These are phyloP conservation scores for Malus orientalis DNA, from an alignment of 306 rosid species.

Conservation along the genomic window DNA sequence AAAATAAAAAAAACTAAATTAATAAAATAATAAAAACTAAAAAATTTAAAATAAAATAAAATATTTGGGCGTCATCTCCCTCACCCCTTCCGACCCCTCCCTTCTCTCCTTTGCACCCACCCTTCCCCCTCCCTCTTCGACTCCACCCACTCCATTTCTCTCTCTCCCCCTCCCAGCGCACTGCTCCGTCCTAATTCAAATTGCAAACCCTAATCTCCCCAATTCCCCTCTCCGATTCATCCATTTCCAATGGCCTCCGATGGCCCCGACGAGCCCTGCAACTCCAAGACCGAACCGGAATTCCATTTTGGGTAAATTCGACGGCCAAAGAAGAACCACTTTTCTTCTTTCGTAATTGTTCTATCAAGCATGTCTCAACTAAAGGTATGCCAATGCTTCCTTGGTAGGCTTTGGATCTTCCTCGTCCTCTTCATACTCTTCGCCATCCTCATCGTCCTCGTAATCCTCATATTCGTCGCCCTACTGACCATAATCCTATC, in stretches of 20 bases:
- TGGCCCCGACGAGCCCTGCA: slow-evolving; percentile 29
- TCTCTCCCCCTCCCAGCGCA: background rate
- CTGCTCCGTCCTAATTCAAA: background rate
- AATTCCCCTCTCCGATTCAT: background rate
- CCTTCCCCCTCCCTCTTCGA: no score
- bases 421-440: slow-evolving; percentile 29
- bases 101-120: no score
- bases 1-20: no score
- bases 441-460: slow-evolving; percentile 43
- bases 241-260: slow-evolving; percentile 41
- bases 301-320: no score
- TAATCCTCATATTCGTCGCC: slow-evolving; percentile 46
- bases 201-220: slow-evolving; percentile 12
- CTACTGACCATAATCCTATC: slow-evolving; percentile 25
- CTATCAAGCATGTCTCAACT: slow-evolving; percentile 64
- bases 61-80: no score
- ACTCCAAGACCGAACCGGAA: slow-evolving; percentile 53
- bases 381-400: slow-evolving; percentile 68
- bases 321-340: slow-evolving; percentile 23
- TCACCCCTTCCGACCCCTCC: no score
- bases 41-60: no score
- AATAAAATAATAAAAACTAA: no score
- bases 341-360: slow-evolving; percentile 47
- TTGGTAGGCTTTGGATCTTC: slow-evolving; percentile 53
- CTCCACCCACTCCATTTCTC: background rate